Base-by-base conservation (phyloP, 345 rosid species). In the Hypericum perforatum region DNA sequence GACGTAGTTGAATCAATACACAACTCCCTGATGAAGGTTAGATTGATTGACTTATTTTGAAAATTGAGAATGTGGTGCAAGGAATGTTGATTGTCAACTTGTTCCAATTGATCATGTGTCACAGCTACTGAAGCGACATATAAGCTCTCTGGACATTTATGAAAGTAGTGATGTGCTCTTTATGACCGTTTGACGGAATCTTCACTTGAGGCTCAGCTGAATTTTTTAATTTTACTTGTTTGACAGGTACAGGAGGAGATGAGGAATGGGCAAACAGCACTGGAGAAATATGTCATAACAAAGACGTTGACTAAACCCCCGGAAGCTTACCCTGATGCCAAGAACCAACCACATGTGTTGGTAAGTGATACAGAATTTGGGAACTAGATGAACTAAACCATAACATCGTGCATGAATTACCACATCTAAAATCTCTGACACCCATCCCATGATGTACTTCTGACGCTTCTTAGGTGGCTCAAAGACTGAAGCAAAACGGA, bases 231-330 rank as follows among this genome's bases (percentile, higher is more conserved):
- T 7, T 9, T 56, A 58, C 58, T 22, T 60, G 36, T 69, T 64
- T 60, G 67, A 82, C 85, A 92, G 98, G 80, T 78, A 53, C 80
- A 81, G 56, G 97, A 83, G 64, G 91, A 92, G 40, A 85, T 88
- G 94, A 85, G 94, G 76, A 80, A 67, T 64, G 98, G 96, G 57
- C 84, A 83, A 77, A 84, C 85, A 53, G 78, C 67, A 41, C 97
- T 92, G 56, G 94, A 88, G 78, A 85, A 88, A 71, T 92, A 92
- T 64, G 76, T 88, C 63, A 92, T 92, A 66, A 83, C 97, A 63
- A 92, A 88, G 84, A 67, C 94, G 63, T 75, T 92, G 74, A 92
- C 98, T 60, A 92, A 88, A 66, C 84, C 86, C 41, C 95, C 95
- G 49, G 91, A 82, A 82, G 86, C 94, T 49, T 92, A 92, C 70